phyloP scores from a whole-genome alignment of 345 rosid genomes.

The Citrus medica region DNA sequence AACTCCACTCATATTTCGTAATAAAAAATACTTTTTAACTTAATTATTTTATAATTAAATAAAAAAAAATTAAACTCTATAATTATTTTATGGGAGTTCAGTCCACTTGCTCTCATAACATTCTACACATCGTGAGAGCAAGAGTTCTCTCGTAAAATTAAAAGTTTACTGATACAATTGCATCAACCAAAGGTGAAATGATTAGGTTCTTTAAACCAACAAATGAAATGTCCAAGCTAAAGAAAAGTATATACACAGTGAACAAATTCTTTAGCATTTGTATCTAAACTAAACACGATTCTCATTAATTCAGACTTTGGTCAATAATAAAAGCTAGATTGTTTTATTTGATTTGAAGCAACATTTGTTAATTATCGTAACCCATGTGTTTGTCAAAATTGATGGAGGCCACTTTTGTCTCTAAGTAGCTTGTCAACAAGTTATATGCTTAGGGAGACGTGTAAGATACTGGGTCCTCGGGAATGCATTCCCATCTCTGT shows the following conservation, averaged over 20 bases:
- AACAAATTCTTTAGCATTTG: not conserved
- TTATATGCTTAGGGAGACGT: not conserved
- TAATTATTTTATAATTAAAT: too few species aligned
- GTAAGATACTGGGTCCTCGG: not conserved
- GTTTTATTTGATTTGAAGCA: not conserved
- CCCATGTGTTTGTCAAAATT: not conserved
- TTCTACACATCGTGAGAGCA: too few species aligned
- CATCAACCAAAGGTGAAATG: not conserved
- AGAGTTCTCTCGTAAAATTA: too few species aligned
- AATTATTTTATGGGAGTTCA: too few species aligned
- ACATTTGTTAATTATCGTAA: not conserved
- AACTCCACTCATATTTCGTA: not conserved
- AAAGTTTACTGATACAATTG: not conserved
- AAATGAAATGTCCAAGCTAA: not conserved
- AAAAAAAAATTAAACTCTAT: rapidly evolving
- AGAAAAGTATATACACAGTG: not conserved
- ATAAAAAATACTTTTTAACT: rapidly evolving
- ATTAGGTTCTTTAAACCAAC: not conserved
- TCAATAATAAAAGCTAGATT: not conserved
- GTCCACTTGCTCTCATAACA: too few species aligned
- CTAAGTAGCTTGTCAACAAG: not conserved
- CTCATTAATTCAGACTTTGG: not conserved
- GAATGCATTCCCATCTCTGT: not conserved
- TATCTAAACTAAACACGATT: not conserved
- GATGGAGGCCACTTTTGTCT: not conserved